Conservation (phyloP, 345 rosid species). For the Eucalyptus pauciflora region DNA sequence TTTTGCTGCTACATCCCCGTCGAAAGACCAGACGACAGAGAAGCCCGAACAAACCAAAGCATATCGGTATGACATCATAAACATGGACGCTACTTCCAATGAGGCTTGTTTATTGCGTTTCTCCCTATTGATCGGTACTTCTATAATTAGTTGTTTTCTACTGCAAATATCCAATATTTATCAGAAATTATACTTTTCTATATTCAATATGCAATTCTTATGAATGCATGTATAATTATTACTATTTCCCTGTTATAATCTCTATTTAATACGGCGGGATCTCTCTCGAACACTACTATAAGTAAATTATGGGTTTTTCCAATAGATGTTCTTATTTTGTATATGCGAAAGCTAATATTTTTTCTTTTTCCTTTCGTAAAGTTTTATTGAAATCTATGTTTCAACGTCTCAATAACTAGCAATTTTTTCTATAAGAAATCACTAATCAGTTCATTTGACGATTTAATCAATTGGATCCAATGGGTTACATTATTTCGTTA, state of each 20-base stretch:
- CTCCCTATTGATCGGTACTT: not conserved
- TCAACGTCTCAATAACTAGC: not conserved
- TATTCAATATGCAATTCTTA: not conserved
- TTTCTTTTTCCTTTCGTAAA: not conserved
- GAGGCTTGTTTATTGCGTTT: not conserved
- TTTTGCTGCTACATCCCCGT: not conserved
- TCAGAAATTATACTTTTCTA: not conserved
- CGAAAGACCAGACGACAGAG: not conserved
- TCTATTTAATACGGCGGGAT: not conserved
- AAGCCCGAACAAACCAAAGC: not conserved
- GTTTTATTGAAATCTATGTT: not conserved
- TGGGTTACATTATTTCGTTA: not conserved
- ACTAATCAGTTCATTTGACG: accelerated
- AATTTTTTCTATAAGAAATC: not conserved
- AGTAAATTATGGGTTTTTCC: not conserved
- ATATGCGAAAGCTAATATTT: not conserved
- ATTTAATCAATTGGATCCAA: too few species aligned
- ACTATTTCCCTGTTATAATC: not conserved
- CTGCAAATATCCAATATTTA: not conserved
- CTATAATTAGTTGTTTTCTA: not conserved
- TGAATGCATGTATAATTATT: not conserved
- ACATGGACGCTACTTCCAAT: not conserved
- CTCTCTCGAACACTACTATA: not conserved
- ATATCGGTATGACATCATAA: not conserved
- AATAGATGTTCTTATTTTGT: not conserved